These are phyloP conservation scores for Diaporthe nobilis DNA, from an alignment of 2,329 filamentous ascomycete genomes.

Conservation along the genomic window DNA sequence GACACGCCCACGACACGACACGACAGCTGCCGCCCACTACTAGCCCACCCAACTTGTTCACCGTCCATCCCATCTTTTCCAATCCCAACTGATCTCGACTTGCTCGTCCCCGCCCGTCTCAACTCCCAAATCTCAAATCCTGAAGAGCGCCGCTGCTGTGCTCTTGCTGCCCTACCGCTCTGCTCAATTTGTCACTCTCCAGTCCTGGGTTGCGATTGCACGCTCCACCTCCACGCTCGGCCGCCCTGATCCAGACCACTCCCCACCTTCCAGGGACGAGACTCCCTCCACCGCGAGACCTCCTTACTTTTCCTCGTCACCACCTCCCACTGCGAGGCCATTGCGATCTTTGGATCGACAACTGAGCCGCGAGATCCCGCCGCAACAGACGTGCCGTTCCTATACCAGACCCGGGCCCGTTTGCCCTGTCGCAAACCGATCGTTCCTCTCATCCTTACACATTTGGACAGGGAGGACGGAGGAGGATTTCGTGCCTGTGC, in stretches of 20 bases:
- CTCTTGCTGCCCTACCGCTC: neutral
- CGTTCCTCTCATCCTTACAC: slow-evolving; percentile 2
- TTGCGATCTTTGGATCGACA: neutral
- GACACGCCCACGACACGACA: slow-evolving; percentile 29
- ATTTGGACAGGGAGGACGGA: slow-evolving; percentile 1
- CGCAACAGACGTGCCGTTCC: neutral
- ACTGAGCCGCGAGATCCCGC: slow-evolving; percentile 8
- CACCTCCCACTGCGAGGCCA: neutral
- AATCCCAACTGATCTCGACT: slow-evolving; percentile 27
- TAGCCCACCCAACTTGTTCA: neutral
- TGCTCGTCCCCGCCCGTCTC: slow-evolving; percentile 11
- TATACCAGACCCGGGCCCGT: neutral
- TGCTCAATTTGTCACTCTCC: slow-evolving; percentile 12
- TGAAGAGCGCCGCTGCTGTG: neutral
- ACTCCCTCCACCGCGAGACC: slow-evolving; percentile 32
- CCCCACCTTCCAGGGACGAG: slow-evolving; percentile 18
- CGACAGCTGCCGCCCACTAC: slow-evolving; percentile 25
- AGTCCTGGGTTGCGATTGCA: slow-evolving; percentile 19
- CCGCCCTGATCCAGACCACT: slow-evolving; percentile 19
- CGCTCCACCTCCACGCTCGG: slow-evolving; percentile 27
- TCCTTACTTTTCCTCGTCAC: slow-evolving; percentile 25
- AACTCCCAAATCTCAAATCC: slow-evolving; percentile 20
- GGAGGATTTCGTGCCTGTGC: neutral
- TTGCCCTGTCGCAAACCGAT: slow-evolving; percentile 12
- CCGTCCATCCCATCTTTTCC: slow-evolving; percentile 32